Conservation (phyloP, 208 protist genomes). For the Crithidia expoeki region DNA sequence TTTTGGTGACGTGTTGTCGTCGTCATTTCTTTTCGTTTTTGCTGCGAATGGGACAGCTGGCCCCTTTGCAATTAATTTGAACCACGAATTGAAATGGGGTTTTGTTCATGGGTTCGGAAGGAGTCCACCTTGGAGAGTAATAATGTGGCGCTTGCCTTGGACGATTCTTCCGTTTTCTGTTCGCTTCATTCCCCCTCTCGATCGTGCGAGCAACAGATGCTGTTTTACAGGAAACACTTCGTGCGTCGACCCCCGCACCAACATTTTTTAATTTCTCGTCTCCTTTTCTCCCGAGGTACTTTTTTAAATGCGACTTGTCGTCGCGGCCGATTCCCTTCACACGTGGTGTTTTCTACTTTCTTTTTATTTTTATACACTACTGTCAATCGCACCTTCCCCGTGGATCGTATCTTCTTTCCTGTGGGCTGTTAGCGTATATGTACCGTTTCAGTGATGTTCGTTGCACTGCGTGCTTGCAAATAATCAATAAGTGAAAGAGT, state of each 20-base stretch:
- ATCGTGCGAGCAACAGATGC: background rate
- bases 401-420: background rate
- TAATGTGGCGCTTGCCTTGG: background rate
- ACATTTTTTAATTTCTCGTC: conserved; percentile 1
- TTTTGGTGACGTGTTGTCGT: no score
- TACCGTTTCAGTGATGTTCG: background rate
- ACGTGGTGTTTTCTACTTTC: no score
- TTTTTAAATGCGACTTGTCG: background rate
- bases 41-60: no score
- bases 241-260: background rate
- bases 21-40: no score
- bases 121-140: background rate
- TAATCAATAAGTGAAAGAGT: background rate
- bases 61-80: no score
- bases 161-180: background rate
- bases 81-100: no score
- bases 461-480: background rate
- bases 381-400: no score
- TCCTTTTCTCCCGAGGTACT: background rate
- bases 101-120: background rate
- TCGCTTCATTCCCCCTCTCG: background rate
- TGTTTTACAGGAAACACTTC: background rate
- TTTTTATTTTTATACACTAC: background rate
- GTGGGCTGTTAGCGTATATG: background rate
- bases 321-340: no score